phyloP scores from a whole-genome alignment of 495 filamentous ascomycete genomes.

The Penicillium lividum region DNA sequence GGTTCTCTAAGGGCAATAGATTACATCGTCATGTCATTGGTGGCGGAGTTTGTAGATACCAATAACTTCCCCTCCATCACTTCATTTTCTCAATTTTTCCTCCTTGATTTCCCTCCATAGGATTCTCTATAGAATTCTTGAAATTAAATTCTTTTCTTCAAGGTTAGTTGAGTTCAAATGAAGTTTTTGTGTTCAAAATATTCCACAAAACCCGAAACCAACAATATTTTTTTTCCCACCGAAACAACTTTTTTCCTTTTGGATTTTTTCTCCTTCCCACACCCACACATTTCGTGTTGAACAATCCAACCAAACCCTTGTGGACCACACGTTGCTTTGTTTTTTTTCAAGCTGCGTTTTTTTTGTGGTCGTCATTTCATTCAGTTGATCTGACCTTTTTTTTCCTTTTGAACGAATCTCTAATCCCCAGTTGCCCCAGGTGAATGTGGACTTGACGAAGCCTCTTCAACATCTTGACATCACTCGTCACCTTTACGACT shows the following conservation, averaged over 20 bases:
- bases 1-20: not conserved
- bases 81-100: not conserved
- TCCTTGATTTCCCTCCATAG: not conserved
- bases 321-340: slow-evolving; percentile 30
- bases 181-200: not conserved
- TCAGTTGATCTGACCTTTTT: slow-evolving; percentile 21
- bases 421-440: slow-evolving; percentile 22
- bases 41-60: slow-evolving; percentile 7
- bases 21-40: slow-evolving; percentile 6
- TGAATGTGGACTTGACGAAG: slow-evolving; percentile 36
- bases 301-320: slow-evolving; percentile 8
- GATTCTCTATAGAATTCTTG: not conserved
- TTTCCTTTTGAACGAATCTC: slow-evolving; percentile 16
- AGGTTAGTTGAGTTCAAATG: not conserved
- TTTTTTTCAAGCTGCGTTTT: slow-evolving; percentile 24
- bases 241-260: slow-evolving; percentile 29
- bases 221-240: slow-evolving; percentile 25
- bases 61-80: not conserved
- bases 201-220: not conserved
- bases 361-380: slow-evolving; percentile 25
- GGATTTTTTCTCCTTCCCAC: slow-evolving; percentile 24
- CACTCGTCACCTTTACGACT: slow-evolving; percentile 19
- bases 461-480: slow-evolving; percentile 36
- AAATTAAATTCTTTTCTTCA: not conserved
- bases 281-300: slow-evolving; percentile 13